phyloP scores from a whole-genome alignment of 176 grass and related monocot species.

The Lolium multiflorum region DNA sequence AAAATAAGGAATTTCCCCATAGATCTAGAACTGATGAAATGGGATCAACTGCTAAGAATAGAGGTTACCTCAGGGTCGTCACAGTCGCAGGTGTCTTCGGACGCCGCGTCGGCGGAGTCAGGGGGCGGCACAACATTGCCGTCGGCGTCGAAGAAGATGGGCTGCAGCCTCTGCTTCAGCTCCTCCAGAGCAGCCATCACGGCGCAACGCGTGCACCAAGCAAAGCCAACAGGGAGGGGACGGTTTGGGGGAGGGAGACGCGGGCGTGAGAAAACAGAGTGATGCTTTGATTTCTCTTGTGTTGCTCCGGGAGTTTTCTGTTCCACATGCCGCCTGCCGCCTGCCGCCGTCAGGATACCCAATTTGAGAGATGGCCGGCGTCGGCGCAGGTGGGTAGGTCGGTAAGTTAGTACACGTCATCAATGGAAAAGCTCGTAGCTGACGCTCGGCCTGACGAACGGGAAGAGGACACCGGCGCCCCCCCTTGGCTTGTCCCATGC shows the following conservation, averaged over 20 bases:
- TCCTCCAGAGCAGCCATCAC: constrained; percentile 31
- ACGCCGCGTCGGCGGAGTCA: not conserved
- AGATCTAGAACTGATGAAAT: not conserved
- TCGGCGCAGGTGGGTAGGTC: not conserved
- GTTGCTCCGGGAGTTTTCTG: not conserved
- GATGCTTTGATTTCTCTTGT: not conserved
- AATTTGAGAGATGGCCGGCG: not conserved
- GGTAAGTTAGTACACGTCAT: not conserved
- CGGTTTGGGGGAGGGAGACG: not conserved
- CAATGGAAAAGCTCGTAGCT: not conserved
- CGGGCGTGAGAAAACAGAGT: not conserved
- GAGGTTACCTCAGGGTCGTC: constrained; percentile 26
- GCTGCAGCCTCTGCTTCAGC: constrained; percentile 27
- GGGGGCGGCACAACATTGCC: constrained; percentile 22
- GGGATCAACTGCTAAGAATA: not conserved
- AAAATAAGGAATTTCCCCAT: not conserved
- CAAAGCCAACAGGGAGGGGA: not conserved
- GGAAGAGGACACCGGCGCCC: not conserved
- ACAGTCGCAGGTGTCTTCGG: not conserved
- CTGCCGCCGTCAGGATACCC: not conserved
- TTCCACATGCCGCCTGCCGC: not conserved
- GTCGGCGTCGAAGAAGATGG: constrained; percentile 26
- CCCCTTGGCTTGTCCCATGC: constrained; percentile 5
- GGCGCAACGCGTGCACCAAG: no score
- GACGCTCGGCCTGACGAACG: not conserved